Base-by-base conservation (phyloP, 495 filamentous ascomycete genomes). In the Articulospora tetracladia region DNA sequence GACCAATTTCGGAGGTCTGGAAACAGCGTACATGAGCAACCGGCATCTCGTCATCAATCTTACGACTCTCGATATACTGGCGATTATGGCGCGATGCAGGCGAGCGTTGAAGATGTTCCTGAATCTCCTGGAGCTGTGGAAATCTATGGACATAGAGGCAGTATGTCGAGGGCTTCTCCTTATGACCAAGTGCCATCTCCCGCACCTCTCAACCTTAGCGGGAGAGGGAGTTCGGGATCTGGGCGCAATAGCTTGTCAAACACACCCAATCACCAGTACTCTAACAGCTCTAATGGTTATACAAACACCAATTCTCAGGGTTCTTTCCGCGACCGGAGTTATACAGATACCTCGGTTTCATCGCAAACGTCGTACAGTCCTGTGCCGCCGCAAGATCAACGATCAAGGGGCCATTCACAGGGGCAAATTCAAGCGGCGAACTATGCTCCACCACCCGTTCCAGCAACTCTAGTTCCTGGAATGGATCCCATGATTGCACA, bases 391-490 rank as follows among this genome's bases (percentile, higher is more conserved):
- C 66, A 65, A 46, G 27, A 57, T 15, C 61, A 67, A 19, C 34
- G 20, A n/a, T 49, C 52, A 25, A 20, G 58, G 52, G 52, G 52
- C 15, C 27, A 52, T 10, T 64, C 61, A 0, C 25, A 58, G 26
- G 53, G 62, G 44, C 55, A 44, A 19, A 32, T 48, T 11, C 39
- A 44, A 19, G 17, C 36, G 25, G n/a, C 13, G 32, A 58, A 19
- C 19, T 64, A 65, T 56, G 55, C 58, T 6, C 17, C 66, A 7
- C 73, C 83, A 12, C 61, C 77, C 12, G 77, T 90, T 60, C 89
- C 89, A 0, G 71, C 83, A 22, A 89, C 86, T 47, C 73, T 92
- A 22, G 83, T 90, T 55, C 82, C 88, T 25, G 89, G 89, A 1
- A 84, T 89, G 61, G 86, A 89, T 66, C 80, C 83, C 1, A 70